Conservation (phyloP, 2,329 filamentous ascomycete genomes). For the Penicillium palitans region DNA sequence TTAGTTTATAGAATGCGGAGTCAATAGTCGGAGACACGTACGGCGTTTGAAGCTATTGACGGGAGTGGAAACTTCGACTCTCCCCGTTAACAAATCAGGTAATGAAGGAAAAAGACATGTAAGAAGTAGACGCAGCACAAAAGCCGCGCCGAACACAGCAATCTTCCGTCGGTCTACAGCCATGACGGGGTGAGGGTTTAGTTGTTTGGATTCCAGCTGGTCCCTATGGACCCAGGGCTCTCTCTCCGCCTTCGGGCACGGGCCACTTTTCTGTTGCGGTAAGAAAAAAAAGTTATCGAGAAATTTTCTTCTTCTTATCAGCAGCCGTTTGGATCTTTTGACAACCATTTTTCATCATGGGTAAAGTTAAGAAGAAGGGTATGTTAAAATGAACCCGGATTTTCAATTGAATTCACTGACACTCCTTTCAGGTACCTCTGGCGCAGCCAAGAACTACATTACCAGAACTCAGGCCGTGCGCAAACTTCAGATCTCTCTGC, state of each 20-base stretch:
- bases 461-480: slow-evolving; percentile 95
- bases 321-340: slow-evolving; percentile 25
- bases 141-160: slow-evolving; percentile 72
- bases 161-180: slow-evolving; percentile 59
- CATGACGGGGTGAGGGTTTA: slow-evolving; percentile 41
- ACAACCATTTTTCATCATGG: slow-evolving; percentile 54
- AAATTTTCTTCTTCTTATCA: slow-evolving; percentile 42
- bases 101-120: slow-evolving; percentile 79
- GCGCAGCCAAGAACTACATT: slow-evolving; percentile 97
- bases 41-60: slow-evolving; percentile 97
- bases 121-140: slow-evolving; percentile 74
- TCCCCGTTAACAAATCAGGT: slow-evolving; percentile 79
- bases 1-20: slow-evolving; percentile 10
- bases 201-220: slow-evolving; percentile 13
- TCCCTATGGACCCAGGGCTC: slow-evolving; percentile 4
- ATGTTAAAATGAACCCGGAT: slow-evolving; percentile 21
- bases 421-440: slow-evolving; percentile 64
- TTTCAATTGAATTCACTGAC: slow-evolving; percentile 18
- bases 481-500: slow-evolving; percentile 95
- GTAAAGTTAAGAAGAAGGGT: slow-evolving; percentile 86
- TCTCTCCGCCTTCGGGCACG: slow-evolving; percentile 33
- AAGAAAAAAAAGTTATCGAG: slow-evolving; percentile 40
- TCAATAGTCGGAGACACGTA: slow-evolving; percentile 42
- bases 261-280: slow-evolving; percentile 27
- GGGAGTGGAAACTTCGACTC: slow-evolving; percentile 95